phyloP scores from a whole-genome alignment of 164 flowering plant genomes.

The Protea cynaroides region DNA sequence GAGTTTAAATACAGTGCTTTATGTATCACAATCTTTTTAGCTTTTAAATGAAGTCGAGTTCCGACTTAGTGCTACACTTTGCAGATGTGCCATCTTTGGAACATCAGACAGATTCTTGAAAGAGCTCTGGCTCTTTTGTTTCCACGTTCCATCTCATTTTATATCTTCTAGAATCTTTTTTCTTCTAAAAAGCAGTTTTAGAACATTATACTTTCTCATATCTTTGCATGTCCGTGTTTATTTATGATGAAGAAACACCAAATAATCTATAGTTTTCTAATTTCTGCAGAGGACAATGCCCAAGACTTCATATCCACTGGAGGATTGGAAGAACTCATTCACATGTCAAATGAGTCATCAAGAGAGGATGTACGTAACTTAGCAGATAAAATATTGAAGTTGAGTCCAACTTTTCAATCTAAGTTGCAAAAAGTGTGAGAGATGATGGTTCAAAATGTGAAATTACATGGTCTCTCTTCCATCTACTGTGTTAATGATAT shows the following conservation, averaged over 20 bases:
- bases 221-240: not conserved
- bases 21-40: no score
- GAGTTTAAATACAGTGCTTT: no score
- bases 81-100: no score
- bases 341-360: conserved; percentile 55
- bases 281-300: conserved; percentile 62
- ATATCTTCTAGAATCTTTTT: not conserved
- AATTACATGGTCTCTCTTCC: not conserved
- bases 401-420: conserved; percentile 29
- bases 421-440: conserved; percentile 15
- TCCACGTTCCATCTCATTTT: not conserved
- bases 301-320: conserved; percentile 49
- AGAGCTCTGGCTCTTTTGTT: not conserved
- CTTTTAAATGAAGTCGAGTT: no score
- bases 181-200: not conserved
- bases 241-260: not conserved
- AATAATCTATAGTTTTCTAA: not conserved
- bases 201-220: not conserved
- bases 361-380: conserved; percentile 78
- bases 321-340: conserved; percentile 42
- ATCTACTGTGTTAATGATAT: not conserved
- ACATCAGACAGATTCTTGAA: no score
- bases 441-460: not conserved
- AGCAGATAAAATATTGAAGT: conserved; percentile 58
- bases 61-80: no score